Evolutionary conservation across 2,329 filamentous ascomycete genomes (phyloP).

Genomic region (Beauveria pseudobassiana): DNA sequence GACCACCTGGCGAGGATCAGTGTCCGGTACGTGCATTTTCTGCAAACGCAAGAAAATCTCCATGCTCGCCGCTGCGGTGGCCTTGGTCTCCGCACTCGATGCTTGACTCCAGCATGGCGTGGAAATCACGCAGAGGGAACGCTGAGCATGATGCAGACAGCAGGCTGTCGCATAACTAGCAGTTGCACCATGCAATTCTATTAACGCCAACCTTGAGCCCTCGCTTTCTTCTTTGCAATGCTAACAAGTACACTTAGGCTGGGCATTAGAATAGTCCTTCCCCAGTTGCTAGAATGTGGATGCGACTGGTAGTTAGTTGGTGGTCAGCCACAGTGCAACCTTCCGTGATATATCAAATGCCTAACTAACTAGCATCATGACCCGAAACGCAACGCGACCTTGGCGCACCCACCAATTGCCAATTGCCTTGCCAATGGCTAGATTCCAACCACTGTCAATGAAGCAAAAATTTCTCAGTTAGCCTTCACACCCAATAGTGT

Average conservation of each 20-base stretch:
- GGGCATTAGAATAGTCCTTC: neutral
- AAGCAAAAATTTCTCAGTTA: neutral
- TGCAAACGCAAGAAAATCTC: neutral
- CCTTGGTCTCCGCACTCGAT: neutral
- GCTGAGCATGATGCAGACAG: neutral
- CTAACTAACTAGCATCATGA: neutral
- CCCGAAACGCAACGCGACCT: neutral
- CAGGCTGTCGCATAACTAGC: neutral
- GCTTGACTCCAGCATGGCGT: neutral
- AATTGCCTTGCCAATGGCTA: neutral
- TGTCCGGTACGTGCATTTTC: neutral
- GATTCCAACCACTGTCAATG: neutral
- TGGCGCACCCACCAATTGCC: neutral
- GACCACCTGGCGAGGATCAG: neutral
- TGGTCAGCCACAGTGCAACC: slow-evolving; percentile 8
- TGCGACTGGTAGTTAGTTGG: neutral
- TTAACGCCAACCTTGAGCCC: neutral
- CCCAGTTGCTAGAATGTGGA: neutral
- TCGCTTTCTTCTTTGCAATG: neutral
- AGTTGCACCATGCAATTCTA: neutral
- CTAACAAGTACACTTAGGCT: neutral
- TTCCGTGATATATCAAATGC: neutral
- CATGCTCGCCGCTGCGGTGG: neutral
- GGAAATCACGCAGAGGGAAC: neutral
- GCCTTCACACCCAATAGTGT: neutral